These are phyloP conservation scores for Decorospora gaudefroyi DNA, from an alignment of 2,329 filamentous ascomycete species.

Conservation along the genomic window DNA sequence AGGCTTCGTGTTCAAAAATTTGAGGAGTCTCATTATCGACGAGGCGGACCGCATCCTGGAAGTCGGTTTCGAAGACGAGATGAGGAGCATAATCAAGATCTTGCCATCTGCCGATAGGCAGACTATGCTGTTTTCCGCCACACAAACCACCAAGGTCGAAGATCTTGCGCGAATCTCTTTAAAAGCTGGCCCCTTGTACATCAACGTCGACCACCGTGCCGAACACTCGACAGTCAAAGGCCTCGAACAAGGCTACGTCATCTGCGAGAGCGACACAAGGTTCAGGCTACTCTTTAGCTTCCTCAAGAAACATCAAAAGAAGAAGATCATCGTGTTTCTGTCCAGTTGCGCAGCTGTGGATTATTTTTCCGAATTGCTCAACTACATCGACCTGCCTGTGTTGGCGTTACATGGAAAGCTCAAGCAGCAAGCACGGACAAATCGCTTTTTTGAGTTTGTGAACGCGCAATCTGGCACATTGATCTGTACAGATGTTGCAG, in stretches of 20 bases:
- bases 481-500: constrained; percentile 96
- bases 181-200: constrained; percentile 86
- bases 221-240: constrained; percentile 91
- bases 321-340: constrained; percentile 98
- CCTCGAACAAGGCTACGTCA: constrained; percentile 91
- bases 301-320: constrained; percentile 86
- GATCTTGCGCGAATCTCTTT: constrained; percentile 94
- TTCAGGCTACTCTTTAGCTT: constrained; percentile 95
- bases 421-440: constrained; percentile 98
- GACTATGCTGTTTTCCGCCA: constrained; percentile 98
- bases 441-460: constrained; percentile 96
- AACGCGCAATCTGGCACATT: constrained; percentile 83
- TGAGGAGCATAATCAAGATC: constrained; percentile 95
- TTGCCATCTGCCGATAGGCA: constrained; percentile 77
- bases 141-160: constrained; percentile 97
- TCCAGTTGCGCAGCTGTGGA: constrained; percentile 86
- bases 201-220: constrained; percentile 92
- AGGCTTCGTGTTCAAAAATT: constrained; percentile 87
- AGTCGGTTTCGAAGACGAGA: constrained; percentile 98
- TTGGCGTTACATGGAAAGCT: constrained; percentile 87
- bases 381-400: constrained; percentile 94
- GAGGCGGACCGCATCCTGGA: constrained; percentile 96
- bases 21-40: constrained; percentile 90
- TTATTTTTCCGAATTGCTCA: constrained; percentile 91
- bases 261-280: constrained; percentile 90